These are phyloP conservation scores for Schizonepeta tenuifolia DNA, from an alignment of 257 asterid species.

Conservation along the genomic window DNA sequence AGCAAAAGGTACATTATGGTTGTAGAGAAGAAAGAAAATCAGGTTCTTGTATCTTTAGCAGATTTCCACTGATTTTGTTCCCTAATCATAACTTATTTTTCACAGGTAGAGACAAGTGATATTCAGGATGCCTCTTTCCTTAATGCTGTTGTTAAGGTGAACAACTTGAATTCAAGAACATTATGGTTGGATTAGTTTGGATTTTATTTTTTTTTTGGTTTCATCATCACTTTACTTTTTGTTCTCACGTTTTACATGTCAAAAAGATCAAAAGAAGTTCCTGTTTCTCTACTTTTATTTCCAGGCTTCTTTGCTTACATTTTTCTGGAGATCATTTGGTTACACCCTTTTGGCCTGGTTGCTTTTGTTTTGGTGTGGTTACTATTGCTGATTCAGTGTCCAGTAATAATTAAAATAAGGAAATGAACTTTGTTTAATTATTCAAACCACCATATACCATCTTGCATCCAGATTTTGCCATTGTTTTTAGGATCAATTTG, in stretches of 20 bases:
- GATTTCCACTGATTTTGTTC: constrained; percentile 24
- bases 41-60: constrained; percentile 18
- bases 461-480: too few species aligned
- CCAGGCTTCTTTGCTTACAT: too few species aligned
- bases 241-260: neutral
- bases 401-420: constrained; percentile 7
- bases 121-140: constrained; percentile 79
- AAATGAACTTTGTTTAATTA: neutral
- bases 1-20: constrained; percentile 73
- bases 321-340: constrained; percentile 12
- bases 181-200: constrained; percentile 16
- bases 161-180: neutral
- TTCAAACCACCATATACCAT: neutral
- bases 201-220: neutral
- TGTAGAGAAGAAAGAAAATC: too few species aligned
- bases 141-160: constrained; percentile 93
- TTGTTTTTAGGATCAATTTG: too few species aligned
- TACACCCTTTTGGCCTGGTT: neutral
- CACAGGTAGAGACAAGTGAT: constrained; percentile 67
- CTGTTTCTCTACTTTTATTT: neutral
- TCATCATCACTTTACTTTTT: neutral
- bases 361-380: neutral
- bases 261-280: neutral
- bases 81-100: constrained; percentile 30
- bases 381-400: neutral